Evolutionary conservation across 257 asterid species (phyloP).

Genomic region (Solanum sitiens): DNA sequence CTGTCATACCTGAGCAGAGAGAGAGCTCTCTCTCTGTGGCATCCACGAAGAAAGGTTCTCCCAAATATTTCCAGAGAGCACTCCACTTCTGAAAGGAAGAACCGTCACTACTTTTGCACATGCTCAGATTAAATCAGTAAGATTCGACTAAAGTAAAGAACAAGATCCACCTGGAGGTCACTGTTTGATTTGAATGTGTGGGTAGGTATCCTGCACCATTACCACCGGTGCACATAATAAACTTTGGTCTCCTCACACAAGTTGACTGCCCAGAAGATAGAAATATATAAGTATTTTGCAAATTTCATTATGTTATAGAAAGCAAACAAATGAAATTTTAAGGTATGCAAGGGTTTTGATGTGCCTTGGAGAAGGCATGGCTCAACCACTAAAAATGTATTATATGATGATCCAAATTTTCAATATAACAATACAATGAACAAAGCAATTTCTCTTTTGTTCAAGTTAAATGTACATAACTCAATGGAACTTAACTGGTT

Average conservation of each 20-base stretch:
- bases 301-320: background rate
- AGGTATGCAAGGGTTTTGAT: background rate
- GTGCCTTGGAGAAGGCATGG: background rate
- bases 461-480: background rate
- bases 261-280: conserved; percentile 32
- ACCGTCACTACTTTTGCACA: conserved; percentile 3
- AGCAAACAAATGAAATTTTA: background rate
- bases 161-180: conserved; percentile 38
- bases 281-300: background rate
- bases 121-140: background rate
- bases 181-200: conserved; percentile 38
- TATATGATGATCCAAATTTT: background rate
- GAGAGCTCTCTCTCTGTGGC: conserved; percentile 43
- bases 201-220: conserved; percentile 43
- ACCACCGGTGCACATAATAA: conserved; percentile 34
- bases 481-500: background rate
- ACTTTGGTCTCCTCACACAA: conserved; percentile 33
- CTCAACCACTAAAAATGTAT: background rate
- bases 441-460: background rate
- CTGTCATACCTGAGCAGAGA: conserved; percentile 34
- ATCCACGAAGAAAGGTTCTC: conserved; percentile 56
- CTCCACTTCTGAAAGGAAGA: conserved; percentile 24
- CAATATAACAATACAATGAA: background rate
- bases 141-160: background rate
- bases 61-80: conserved; percentile 46